Evolutionary conservation across 2,329 filamentous ascomycete species (phyloP).

Genomic region (Colletotrichum abscissum): DNA sequence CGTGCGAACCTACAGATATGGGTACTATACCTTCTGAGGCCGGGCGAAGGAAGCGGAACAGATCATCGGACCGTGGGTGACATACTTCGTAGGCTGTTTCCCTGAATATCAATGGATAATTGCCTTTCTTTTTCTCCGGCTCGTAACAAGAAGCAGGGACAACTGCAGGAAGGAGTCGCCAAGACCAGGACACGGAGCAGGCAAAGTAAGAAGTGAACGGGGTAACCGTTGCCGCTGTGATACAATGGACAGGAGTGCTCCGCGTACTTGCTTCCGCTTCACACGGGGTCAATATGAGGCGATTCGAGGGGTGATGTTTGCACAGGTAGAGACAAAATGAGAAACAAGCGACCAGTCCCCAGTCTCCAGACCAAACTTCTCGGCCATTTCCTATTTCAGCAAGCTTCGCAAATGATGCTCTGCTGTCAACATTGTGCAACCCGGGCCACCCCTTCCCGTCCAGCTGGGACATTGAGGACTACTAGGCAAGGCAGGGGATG

Average conservation of each 20-base stretch:
- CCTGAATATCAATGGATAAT: background rate
- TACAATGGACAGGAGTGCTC: background rate
- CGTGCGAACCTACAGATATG: too few relatives aligned
- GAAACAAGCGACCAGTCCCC: conserved; percentile 11
- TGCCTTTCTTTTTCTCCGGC: background rate
- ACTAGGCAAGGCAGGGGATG: background rate
- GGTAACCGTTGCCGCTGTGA: background rate
- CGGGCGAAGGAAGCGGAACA: background rate
- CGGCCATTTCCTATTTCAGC: conserved; percentile 17
- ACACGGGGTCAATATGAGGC: background rate
- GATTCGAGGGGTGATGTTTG: background rate
- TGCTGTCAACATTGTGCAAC: conserved; percentile 9
- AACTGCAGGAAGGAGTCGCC: conserved; percentile 12
- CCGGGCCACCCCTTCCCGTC: conserved; percentile 15
- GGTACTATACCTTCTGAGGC: background rate
- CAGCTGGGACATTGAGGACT: background rate
- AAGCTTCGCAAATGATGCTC: conserved; percentile 21
- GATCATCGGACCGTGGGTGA: too few relatives aligned
- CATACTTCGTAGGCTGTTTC: background rate
- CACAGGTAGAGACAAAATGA: conserved; percentile 15
- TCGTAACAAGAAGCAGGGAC: background rate
- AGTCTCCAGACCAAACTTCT: conserved; percentile 9
- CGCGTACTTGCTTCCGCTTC: background rate
- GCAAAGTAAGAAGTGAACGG: conserved; percentile 1
- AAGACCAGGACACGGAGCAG: conserved; percentile 7